Percentiles rank a stretch among this genome's conserved stretches.
Evolutionary conservation across 2,329 filamentous ascomycete species (phyloP).

Genomic region (Arachnopeziza araneosa): DNA sequence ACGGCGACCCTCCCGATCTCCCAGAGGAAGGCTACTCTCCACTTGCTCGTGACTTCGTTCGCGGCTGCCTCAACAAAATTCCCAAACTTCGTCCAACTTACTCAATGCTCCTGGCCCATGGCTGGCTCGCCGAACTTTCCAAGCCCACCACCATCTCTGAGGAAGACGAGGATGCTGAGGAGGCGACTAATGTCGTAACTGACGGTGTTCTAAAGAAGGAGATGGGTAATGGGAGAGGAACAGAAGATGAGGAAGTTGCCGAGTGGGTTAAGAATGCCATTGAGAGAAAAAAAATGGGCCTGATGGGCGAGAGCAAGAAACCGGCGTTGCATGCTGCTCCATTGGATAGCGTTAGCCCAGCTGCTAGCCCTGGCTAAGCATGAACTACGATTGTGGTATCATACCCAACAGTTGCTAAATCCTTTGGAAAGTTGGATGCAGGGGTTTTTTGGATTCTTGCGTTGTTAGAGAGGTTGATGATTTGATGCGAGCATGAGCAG

Average conservation of each 20-base stretch:
- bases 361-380: constrained; percentile 3
- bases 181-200: constrained; percentile 23
- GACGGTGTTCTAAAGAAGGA: constrained; percentile 19
- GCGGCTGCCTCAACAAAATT: constrained; percentile 85
- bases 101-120: constrained; percentile 78
- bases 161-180: constrained; percentile 51
- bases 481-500: no score
- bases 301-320: constrained; percentile 49
- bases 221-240: constrained; percentile 17
- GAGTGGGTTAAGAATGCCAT: constrained; percentile 75
- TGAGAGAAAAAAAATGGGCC: constrained; percentile 56
- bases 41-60: constrained; percentile 79
- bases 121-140: constrained; percentile 74
- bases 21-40: constrained; percentile 74
- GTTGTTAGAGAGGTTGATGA: no score
- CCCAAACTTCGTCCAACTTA: constrained; percentile 93
- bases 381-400: no score
- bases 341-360: constrained; percentile 57
- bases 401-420: no score
- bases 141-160: constrained; percentile 72
- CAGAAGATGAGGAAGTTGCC: constrained; percentile 74
- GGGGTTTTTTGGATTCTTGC: no score
- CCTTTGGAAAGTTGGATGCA: neutral
- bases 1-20: constrained; percentile 88
- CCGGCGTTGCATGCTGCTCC: constrained; percentile 87